Evolutionary conservation across 495 filamentous ascomycete species (phyloP), one percentile per base, ranked within the genome.

Genomic region (Aspergillus kassunensis): DNA sequence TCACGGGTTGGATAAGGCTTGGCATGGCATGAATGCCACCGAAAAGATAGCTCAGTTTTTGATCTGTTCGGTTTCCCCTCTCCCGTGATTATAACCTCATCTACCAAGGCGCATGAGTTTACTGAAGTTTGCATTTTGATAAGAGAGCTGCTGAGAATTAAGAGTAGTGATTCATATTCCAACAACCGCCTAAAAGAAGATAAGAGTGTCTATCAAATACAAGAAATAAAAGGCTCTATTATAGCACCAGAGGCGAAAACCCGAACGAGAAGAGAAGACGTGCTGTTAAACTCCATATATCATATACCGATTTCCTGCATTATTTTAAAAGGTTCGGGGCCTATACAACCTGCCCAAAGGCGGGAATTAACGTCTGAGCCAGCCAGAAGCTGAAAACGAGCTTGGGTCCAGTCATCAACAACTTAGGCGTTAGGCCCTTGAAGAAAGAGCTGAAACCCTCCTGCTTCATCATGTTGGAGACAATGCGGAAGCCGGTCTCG

Each of bases 361-460:
- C 78, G 53, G 83, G 83, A 66, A 96, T 96, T 58, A 96, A 73
- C 36, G 90, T 95, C 77, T 96, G 91, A 51, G 91, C 93, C 59
- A 99, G 80, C 93, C 93, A 99, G 83, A 99, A 99, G 58, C 91
- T 96, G 80, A 98, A 98, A 50, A 97, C 91, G 44, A 98, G 77
- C 80, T 98, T 98, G 54, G 93, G 93, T 25, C 93, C 93, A 18
- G 93, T 98, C 91, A 97, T 97, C 61, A 98, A 77, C 56, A 98
- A 80, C 83, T 99, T 99, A 44, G 93, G 93, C 37, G 88, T 88
- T 49, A 99, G 70, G 13, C 93, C 93, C 81, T 99, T 99, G 82
- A 99, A 99, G 81, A 99, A 97, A 51, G 85, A 84, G 19, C 77
- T 73, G 51, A 84, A 57, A 9, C 93, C 93, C 72, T 99, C 93